Conservation (phyloP, 1,284 basidiomycete species). For the Schizophyllum commune region DNA sequence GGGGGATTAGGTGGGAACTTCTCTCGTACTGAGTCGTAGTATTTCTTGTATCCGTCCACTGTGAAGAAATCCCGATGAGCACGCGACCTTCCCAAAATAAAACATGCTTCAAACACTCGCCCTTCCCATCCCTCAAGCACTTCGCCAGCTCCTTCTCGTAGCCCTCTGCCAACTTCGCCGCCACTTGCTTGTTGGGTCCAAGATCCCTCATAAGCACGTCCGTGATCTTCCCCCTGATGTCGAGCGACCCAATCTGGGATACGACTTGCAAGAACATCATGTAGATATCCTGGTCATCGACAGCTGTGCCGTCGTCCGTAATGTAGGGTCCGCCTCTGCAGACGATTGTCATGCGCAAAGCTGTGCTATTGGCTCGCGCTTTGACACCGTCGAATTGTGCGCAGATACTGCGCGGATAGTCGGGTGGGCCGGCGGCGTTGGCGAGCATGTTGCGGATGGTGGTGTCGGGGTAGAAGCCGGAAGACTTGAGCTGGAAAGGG, state of each 20-base stretch:
- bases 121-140: background rate
- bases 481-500: too few species aligned
- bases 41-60: background rate
- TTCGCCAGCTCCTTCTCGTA: background rate
- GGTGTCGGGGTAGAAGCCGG: background rate
- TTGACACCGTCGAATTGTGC: background rate
- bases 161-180: background rate
- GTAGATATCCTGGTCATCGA: background rate
- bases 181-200: background rate
- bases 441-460: background rate
- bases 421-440: too few species aligned
- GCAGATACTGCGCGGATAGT: background rate
- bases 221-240: background rate
- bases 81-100: too few species aligned
- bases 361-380: background rate
- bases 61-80: background rate
- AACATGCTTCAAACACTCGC: background rate
- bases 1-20: background rate
- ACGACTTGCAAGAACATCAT: background rate
- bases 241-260: background rate
- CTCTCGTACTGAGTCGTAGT: background rate
- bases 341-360: too few species aligned
- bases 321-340: too few species aligned
- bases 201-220: background rate
- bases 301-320: too few species aligned